These are phyloP conservation scores for Paramecium sonneborni DNA, from an alignment of 73 alveolate species.

Conservation along the genomic window DNA sequence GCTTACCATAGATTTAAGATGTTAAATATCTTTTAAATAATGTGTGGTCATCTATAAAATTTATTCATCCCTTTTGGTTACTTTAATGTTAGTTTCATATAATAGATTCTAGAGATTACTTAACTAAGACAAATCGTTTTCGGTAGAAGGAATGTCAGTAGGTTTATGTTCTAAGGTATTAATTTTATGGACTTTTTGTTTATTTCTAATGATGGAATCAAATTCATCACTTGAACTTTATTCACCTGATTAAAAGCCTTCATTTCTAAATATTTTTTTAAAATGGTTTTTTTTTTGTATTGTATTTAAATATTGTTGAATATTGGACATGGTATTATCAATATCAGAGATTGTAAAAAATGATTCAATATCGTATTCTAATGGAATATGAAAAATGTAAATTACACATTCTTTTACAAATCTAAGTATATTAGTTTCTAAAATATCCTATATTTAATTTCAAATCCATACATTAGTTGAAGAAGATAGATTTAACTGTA, in stretches of 20 bases:
- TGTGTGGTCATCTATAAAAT: constrained; percentile 5
- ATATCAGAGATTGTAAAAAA: neutral
- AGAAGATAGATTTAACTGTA: neutral
- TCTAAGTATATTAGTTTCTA: neutral
- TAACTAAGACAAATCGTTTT: neutral
- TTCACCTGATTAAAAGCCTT: constrained; percentile 38
- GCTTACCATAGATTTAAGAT: neutral
- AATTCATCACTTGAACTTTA: constrained; percentile 26
- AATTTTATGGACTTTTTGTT: neutral
- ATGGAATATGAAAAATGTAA: neutral
- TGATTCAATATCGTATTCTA: neutral
- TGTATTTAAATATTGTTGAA: neutral
- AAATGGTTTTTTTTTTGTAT: neutral
- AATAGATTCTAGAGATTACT: neutral
- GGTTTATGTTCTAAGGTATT: neutral
- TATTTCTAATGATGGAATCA: neutral
- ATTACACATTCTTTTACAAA: neutral
- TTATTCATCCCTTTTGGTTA: neutral
- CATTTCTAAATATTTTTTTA: neutral
- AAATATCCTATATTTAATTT: neutral
- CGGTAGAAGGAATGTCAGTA: neutral
- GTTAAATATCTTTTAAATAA: constrained; percentile 29
- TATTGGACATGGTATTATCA: neutral
- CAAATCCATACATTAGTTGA: neutral
- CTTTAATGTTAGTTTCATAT: neutral